Percentiles rank a stretch among this genome's conserved stretches.
phyloP scores from a whole-genome alignment of 345 rosid species.

The Populus deltoides region DNA sequence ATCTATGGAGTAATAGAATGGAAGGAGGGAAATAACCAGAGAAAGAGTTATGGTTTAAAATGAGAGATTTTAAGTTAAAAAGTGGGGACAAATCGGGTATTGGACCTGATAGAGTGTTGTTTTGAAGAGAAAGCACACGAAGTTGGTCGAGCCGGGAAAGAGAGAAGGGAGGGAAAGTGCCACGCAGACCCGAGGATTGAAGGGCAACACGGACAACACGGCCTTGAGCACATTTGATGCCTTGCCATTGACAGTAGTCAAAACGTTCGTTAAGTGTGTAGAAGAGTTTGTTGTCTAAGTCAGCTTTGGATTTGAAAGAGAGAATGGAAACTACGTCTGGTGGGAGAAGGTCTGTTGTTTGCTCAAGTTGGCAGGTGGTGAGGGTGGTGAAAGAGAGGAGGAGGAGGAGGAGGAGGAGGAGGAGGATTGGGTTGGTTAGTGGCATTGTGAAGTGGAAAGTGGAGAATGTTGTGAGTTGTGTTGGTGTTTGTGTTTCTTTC shows the following conservation, averaged over 20 bases:
- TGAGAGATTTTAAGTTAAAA: conserved; percentile 62
- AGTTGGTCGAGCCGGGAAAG: conserved; percentile 89
- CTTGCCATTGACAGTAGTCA: conserved; percentile 96
- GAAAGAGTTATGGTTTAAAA: conserved; percentile 54
- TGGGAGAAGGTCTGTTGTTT: conserved; percentile 43
- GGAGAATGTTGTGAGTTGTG: neutral
- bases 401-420: conserved; percentile 19
- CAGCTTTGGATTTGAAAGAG: conserved; percentile 82
- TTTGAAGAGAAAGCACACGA: conserved; percentile 67
- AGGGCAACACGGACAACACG: conserved; percentile 71
- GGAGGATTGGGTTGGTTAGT: conserved; percentile 7
- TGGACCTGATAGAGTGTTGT: conserved; percentile 82
- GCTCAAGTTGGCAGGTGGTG: conserved; percentile 24
- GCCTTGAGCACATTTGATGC: conserved; percentile 77
- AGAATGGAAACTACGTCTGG: conserved; percentile 73
- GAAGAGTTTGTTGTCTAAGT: conserved; percentile 66
- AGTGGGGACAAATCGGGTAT: conserved; percentile 82
- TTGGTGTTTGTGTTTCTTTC: neutral
- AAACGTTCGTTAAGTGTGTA: conserved; percentile 72
- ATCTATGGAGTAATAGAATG: conserved; percentile 55
- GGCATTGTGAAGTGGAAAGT: neutral
- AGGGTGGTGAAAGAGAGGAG: conserved; percentile 3
- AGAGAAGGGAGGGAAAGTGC: conserved; percentile 53
- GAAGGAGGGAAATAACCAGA: conserved; percentile 75
- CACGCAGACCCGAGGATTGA: conserved; percentile 58